A percentile compares a stretch with the other conserved stretches of the same genome.
Evolutionary conservation across 2,329 filamentous ascomycete genomes (phyloP).

Genomic region (Coniochaeta sp.): DNA sequence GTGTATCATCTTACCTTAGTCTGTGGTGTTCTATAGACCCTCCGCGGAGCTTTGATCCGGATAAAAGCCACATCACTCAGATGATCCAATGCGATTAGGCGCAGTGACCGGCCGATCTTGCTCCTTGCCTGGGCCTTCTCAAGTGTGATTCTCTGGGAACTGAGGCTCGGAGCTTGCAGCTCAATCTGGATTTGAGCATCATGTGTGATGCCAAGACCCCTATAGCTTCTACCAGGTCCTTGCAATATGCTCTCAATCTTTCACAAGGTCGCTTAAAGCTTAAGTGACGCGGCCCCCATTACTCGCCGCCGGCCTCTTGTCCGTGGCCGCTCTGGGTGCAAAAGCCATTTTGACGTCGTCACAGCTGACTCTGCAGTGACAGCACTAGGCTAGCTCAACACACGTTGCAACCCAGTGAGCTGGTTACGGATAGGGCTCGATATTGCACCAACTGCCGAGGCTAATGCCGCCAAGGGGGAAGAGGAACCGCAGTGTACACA

Average conservation of each 20-base stretch:
- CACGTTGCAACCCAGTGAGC: conserved; percentile 7
- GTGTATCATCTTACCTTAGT: background rate
- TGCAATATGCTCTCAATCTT: background rate
- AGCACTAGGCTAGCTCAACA: background rate
- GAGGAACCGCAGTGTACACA: background rate
- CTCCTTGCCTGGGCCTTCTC: background rate
- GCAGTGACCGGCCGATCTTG: background rate
- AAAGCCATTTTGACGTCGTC: background rate
- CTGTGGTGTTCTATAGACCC: background rate
- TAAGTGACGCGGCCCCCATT: conserved; percentile 1
- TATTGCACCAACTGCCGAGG: conserved; percentile 11
- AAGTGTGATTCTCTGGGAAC: background rate
- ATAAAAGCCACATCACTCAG: background rate
- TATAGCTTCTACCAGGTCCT: background rate
- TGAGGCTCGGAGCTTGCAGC: background rate
- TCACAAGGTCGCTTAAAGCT: background rate
- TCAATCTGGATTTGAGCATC: background rate
- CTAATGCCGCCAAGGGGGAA: conserved; percentile 7
- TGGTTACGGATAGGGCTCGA: conserved; percentile 4
- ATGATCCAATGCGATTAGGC: background rate
- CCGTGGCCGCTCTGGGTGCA: background rate
- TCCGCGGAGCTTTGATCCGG: background rate
- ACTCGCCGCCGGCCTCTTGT: background rate
- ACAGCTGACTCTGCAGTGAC: background rate
- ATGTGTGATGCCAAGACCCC: background rate